These are phyloP conservation scores for Trypanosoma caninum DNA, from an alignment of 208 protist genomes.

Conservation along the genomic window DNA sequence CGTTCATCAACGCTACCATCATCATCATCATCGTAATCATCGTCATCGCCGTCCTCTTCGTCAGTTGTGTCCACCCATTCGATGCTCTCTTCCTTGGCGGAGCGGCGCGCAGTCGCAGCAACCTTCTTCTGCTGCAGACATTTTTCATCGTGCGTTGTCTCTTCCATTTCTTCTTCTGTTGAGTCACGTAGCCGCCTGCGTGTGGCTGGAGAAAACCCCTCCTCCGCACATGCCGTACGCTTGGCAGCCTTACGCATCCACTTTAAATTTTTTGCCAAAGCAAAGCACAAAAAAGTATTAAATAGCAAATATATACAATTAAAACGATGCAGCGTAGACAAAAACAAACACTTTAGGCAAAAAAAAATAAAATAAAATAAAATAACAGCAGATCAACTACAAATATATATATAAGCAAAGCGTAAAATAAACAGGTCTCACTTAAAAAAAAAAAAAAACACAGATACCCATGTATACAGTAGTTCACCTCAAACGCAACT, in stretches of 20 bases:
- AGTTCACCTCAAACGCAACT: too few relatives aligned
- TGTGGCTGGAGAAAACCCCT: constrained; percentile 28
- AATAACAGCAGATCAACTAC: background rate
- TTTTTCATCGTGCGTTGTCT: background rate
- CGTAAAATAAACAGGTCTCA: background rate
- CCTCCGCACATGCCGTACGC: constrained; percentile 35
- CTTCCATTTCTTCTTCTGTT: constrained; percentile 33
- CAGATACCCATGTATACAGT: too few relatives aligned
- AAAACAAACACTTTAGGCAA: constrained; percentile 5
- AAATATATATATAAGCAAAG: constrained; percentile 8
- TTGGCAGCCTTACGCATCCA: constrained; percentile 31
- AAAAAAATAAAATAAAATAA: constrained; percentile 4
- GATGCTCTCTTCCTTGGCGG: constrained; percentile 27
- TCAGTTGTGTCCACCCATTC: constrained; percentile 31
- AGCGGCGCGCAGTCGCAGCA: background rate
- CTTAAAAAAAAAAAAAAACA: too few relatives aligned
- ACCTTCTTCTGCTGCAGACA: background rate
- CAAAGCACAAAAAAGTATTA: background rate
- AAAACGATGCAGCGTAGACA: background rate
- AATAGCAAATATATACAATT: background rate
- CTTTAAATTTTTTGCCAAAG: background rate
- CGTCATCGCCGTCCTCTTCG: constrained; percentile 37
- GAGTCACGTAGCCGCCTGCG: constrained; percentile 25
- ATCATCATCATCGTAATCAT: constrained; percentile 29
- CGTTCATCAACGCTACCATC: constrained; percentile 31